phyloP scores from a whole-genome alignment of 2,329 filamentous ascomycete species.

The Domatiomyces globalis region DNA sequence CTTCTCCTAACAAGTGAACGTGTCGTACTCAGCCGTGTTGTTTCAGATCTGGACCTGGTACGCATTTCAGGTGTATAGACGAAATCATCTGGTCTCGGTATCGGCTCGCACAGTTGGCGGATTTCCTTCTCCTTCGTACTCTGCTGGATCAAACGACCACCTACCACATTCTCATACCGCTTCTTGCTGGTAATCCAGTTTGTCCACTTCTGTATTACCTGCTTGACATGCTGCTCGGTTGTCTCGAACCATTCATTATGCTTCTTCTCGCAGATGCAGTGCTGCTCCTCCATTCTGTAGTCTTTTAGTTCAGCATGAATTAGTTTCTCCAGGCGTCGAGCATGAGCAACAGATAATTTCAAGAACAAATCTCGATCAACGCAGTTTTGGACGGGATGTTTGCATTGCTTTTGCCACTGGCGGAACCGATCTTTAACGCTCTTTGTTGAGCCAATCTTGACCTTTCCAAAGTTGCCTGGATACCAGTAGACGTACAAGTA shows the following conservation, averaged over 20 bases:
- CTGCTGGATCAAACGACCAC: not conserved
- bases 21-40: not conserved
- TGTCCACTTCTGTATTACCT: slow-evolving; percentile 7
- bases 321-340: slow-evolving; percentile 4
- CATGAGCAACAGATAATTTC: not conserved
- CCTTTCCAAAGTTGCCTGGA: slow-evolving; percentile 4
- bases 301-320: slow-evolving; percentile 10
- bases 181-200: not conserved
- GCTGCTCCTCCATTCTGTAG: slow-evolving; percentile 1
- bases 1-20: not conserved
- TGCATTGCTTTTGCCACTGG: slow-evolving; percentile 4
- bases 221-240: not conserved
- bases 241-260: slow-evolving; percentile 9
- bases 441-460: slow-evolving; percentile 5
- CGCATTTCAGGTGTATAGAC: not conserved
- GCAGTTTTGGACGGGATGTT: not conserved
- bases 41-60: not conserved
- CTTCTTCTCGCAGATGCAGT: slow-evolving; percentile 1
- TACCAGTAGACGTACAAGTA: slow-evolving; percentile 8
- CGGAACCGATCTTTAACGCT: slow-evolving; percentile 4
- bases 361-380: not conserved
- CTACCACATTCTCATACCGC: not conserved
- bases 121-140: not conserved
- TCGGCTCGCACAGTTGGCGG: not conserved
- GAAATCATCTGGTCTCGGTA: not conserved